These are phyloP conservation scores for Waitea zeae DNA, from an alignment of 1,284 basidiomycete genomes.

Conservation along the genomic window DNA sequence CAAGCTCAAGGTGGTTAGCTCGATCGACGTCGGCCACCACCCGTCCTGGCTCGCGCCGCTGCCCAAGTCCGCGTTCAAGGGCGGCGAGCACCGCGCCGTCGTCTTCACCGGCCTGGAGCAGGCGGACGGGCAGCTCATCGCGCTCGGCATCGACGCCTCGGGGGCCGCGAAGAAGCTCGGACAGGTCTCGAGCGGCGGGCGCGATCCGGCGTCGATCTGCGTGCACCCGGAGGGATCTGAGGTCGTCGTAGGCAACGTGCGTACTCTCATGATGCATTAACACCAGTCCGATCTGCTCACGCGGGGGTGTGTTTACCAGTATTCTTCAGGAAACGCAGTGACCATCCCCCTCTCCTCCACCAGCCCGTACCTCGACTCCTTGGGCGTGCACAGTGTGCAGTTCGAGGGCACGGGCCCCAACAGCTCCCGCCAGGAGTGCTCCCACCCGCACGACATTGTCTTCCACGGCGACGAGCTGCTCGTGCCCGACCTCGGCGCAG, in stretches of 20 bases:
- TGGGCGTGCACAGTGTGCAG: conserved; percentile 12
- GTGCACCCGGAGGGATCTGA: conserved; percentile 23
- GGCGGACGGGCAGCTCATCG: conserved; percentile 35
- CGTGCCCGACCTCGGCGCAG: conserved; percentile 54
- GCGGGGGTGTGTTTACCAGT: conserved; percentile 21
- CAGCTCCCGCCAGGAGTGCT: conserved; percentile 35
- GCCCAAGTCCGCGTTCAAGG: conserved; percentile 33
- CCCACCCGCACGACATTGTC: conserved; percentile 55
- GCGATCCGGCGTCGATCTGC: conserved; percentile 39
- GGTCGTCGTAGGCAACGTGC: conserved; percentile 48
- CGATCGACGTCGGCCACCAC: conserved; percentile 34
- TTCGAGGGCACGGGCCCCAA: conserved; percentile 40
- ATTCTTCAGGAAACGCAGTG: conserved; percentile 36
- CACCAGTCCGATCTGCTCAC: neutral
- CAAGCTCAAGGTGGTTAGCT: conserved; percentile 24
- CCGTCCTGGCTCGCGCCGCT: conserved; percentile 56
- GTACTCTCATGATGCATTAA: conserved; percentile 11
- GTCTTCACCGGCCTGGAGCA: conserved; percentile 40
- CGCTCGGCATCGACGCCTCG: conserved; percentile 26
- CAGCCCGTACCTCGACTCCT: conserved; percentile 23
- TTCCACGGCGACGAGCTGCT: conserved; percentile 35
- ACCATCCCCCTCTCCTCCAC: conserved; percentile 28
- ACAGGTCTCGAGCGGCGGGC: conserved; percentile 31
- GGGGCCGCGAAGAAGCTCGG: conserved; percentile 28
- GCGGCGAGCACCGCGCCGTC: too few relatives aligned